These are phyloP conservation scores for Boletales sp. DNA, from an alignment of 768 basidiomycete species.

Conservation along the genomic window DNA sequence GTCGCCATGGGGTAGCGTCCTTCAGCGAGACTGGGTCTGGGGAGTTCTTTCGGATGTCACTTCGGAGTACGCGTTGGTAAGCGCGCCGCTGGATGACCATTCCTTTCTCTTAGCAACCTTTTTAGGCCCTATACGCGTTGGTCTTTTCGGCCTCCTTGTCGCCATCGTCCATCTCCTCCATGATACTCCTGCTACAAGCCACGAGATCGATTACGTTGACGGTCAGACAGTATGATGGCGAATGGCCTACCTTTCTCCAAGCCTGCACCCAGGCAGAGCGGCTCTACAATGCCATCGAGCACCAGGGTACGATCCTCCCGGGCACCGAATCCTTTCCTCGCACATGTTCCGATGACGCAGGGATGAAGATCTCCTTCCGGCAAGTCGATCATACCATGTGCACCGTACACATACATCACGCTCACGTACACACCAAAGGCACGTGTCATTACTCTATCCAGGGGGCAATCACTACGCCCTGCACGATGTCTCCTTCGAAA, in stretches of 20 bases:
- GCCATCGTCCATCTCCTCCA: slow-evolving; percentile 28
- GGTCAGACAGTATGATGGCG: slow-evolving; percentile 6
- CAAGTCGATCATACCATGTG: background rate
- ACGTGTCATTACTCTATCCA: slow-evolving; percentile 24
- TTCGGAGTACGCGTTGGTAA: slow-evolving; percentile 35
- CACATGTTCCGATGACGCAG: slow-evolving; percentile 2
- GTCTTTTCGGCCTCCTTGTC: slow-evolving; percentile 22
- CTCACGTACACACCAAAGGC: slow-evolving; percentile 7
- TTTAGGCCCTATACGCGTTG: slow-evolving; percentile 25
- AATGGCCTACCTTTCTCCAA: slow-evolving; percentile 6
- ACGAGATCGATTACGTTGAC: slow-evolving; percentile 16
- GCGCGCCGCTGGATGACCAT: background rate
- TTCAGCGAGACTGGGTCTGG: slow-evolving; percentile 37
- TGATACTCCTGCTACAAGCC: slow-evolving; percentile 35
- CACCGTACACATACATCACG: background rate
- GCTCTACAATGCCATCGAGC: slow-evolving; percentile 20
- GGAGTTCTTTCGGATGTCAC: slow-evolving; percentile 26
- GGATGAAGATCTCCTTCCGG: slow-evolving; percentile 29
- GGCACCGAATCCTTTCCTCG: slow-evolving; percentile 22
- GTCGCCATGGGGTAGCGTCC: slow-evolving; percentile 9
- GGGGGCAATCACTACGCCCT: slow-evolving; percentile 18
- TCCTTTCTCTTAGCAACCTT: background rate
- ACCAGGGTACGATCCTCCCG: slow-evolving; percentile 13
- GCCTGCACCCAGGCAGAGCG: slow-evolving; percentile 15
- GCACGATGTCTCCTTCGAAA: slow-evolving; percentile 24